Evolutionary conservation across 1,139 yeast species (phyloP), one percentile per base, ranked within the genome.

Genomic region (Nakaseomyces glabratus): DNA sequence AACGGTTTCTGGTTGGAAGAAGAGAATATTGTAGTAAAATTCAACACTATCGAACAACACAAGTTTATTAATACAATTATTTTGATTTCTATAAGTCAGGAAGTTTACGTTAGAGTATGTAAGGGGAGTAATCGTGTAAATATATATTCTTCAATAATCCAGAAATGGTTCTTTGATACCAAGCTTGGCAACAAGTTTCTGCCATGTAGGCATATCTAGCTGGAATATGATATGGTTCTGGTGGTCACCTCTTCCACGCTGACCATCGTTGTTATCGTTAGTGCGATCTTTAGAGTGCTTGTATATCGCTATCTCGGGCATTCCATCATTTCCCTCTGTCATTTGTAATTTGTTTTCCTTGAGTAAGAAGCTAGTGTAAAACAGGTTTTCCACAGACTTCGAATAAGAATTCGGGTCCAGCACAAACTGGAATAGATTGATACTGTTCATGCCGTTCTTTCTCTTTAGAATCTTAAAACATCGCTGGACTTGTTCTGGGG

Each of bases 321-420:
- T 39, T 14, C 47, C 40, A 34, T 56, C 56, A 26, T 69, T 28
- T n/a, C 69, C 75, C 26, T 58, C 58, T n/a, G 59, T 68, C 23
- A 85, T 48, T 25, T 65, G 61, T 20, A 85, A 57, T 46, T 68
- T 72, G 1, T 84, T 88, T 48, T 82, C 93, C 48, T 77, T 73
- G 4, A 85, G 71, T 33, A 88, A 61, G 51, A 86, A 86, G 54
- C 94, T 81, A 1, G 82, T 69, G 51, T 78, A 82, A 51, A 86
- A 88, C 46, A 88, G 60, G 51, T 84, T 85, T 52, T 88, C 96
- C 4, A 86, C 75, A 4, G 90, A 72, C 51, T 81, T 88, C 2
- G 81, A 67, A 57, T 80, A 88, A 4, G 90, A 78, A 6, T 60
- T 38, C 0, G 95, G 95, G 51, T 88, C 76, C 24, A 86, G 64